Conservation (phyloP, 768 basidiomycete genomes). For the Leucosporidium yakuticum region DNA sequence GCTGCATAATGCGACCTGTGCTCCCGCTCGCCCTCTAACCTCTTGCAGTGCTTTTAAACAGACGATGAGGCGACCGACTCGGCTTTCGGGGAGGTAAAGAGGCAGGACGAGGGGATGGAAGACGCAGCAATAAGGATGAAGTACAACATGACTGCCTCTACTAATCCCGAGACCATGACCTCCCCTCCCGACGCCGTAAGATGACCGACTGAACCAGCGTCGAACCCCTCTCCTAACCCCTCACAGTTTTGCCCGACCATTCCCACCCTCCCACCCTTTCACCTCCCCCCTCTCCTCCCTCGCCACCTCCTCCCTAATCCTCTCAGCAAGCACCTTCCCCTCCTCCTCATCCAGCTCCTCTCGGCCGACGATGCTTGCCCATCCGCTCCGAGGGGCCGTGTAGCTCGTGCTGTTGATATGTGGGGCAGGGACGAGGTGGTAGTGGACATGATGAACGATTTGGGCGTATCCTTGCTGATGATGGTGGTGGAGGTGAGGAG, state of each 20-base stretch:
- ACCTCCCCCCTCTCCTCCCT: conserved; percentile 2
- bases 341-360: conserved; percentile 21
- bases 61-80: no score
- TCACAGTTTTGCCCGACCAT: not conserved
- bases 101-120: no score
- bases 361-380: not conserved
- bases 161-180: no score
- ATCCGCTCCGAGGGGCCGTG: not conserved
- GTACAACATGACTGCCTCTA: no score
- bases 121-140: no score
- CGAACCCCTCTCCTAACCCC: not conserved
- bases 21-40: no score
- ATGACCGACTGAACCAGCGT: no score
- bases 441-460: conserved; percentile 26
- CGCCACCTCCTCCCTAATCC: conserved; percentile 12
- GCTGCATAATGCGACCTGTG: no score
- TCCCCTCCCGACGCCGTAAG: no score
- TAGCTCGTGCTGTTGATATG: not conserved
- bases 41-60: no score
- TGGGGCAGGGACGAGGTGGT: conserved; percentile 22
- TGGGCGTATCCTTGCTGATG: conserved; percentile 26
- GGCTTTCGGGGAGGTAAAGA: no score
- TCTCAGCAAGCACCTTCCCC: not conserved
- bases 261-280: not conserved
- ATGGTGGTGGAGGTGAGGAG: not conserved